phyloP scores from a whole-genome alignment of 2,329 filamentous ascomycete species.

The Xylaria digitata region DNA sequence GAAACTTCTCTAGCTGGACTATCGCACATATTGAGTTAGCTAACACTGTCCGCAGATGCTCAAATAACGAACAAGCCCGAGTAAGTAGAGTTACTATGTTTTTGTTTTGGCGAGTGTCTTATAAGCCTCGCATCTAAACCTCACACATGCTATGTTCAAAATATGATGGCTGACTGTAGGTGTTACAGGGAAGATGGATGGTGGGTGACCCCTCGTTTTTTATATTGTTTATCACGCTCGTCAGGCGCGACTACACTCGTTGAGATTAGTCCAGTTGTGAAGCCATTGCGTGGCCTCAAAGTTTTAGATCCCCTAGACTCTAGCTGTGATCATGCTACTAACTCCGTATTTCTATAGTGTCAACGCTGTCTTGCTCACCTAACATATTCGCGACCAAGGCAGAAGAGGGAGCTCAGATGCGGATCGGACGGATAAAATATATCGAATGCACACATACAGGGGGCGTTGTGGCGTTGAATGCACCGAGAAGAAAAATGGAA shows the following conservation, averaged over 20 bases:
- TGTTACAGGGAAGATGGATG: slow-evolving; percentile 44
- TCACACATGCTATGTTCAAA: too few relatives aligned
- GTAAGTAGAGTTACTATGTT: too few relatives aligned
- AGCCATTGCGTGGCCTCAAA: too few relatives aligned
- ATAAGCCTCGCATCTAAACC: too few relatives aligned
- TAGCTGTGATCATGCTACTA: too few relatives aligned
- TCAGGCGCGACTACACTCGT: too few relatives aligned
- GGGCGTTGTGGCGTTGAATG: slow-evolving; percentile 30
- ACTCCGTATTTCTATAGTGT: slow-evolving; percentile 39
- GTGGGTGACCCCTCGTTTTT: too few relatives aligned
- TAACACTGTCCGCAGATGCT: slow-evolving; percentile 36
- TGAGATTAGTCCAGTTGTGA: too few relatives aligned
- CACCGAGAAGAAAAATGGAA: slow-evolving; percentile 17
- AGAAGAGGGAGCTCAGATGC: neutral
- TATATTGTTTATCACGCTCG: too few relatives aligned
- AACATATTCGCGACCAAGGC: neutral
- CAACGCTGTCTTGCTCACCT: slow-evolving; percentile 53
- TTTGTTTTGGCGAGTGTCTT: too few relatives aligned
- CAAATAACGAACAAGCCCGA: slow-evolving; percentile 61
- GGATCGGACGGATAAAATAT: neutral
- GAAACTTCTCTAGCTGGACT: neutral
- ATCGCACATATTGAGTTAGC: neutral
- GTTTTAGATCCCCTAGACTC: too few relatives aligned
- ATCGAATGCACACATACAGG: slow-evolving; percentile 7
- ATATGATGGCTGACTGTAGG: too few relatives aligned